These are phyloP conservation scores for Platanus orientalis DNA, from an alignment of 164 flowering plant species.

Conservation along the genomic window DNA sequence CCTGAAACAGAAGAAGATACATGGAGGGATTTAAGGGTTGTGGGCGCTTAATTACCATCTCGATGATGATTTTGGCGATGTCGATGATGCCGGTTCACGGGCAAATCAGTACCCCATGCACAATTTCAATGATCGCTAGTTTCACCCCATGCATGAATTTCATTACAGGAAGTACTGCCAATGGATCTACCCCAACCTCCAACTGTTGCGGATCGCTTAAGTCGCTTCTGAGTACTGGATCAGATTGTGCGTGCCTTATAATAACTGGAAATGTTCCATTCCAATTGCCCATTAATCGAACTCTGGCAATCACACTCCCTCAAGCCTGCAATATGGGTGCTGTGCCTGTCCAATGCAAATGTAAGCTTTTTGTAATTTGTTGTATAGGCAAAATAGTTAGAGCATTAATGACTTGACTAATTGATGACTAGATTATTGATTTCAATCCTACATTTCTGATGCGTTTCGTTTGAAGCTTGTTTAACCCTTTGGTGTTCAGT, in stretches of 20 bases:
- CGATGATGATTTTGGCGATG: slow-evolving; percentile 21
- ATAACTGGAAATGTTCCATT: slow-evolving; percentile 62
- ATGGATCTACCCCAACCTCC: slow-evolving; percentile 52
- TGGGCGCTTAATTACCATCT: slow-evolving; percentile 1
- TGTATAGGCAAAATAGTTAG: no score
- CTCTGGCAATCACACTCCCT: slow-evolving; percentile 64
- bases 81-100: slow-evolving; percentile 30
- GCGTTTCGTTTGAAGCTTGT: no score
- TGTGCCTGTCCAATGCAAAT: slow-evolving; percentile 73
- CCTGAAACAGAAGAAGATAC: no score
- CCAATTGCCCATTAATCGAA: slow-evolving; percentile 58
- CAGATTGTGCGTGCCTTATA: slow-evolving; percentile 65
- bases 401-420: no score
- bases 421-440: no score
- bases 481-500: neutral
- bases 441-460: no score
- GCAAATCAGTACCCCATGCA: slow-evolving; percentile 54
- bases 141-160: slow-evolving; percentile 70
- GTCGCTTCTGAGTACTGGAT: slow-evolving; percentile 39
- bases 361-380: slow-evolving; percentile 32
- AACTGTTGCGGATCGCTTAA: slow-evolving; percentile 64
- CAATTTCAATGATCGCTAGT: slow-evolving; percentile 42
- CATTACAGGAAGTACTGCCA: slow-evolving; percentile 44
- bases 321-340: slow-evolving; percentile 69
- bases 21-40: slow-evolving; percentile 21